Conservation (phyloP, 257 asterid species). For the Nemophila menziesii region DNA sequence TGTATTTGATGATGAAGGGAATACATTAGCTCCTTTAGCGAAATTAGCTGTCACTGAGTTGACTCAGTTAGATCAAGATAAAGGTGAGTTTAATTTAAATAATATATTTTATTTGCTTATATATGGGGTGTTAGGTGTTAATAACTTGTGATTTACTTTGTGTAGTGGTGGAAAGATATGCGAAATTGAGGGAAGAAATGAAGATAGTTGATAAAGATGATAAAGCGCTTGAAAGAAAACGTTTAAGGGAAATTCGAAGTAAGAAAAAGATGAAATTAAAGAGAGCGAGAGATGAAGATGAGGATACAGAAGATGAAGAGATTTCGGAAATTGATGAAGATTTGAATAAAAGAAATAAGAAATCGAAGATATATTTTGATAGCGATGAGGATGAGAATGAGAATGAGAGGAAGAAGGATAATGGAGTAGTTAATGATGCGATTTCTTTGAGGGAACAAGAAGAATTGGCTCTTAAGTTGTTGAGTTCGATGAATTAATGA, state of each 20-base stretch:
- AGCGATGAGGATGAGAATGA: slow-evolving; percentile 40
- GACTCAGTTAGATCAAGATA: slow-evolving; percentile 49
- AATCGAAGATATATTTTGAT: slow-evolving; percentile 43
- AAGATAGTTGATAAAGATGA: slow-evolving; percentile 67
- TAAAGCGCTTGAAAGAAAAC: slow-evolving; percentile 53
- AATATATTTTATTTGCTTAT: no score
- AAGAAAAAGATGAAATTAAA: slow-evolving; percentile 64
- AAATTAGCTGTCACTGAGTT: slow-evolving; percentile 46
- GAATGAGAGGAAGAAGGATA: slow-evolving; percentile 9
- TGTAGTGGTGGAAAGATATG: slow-evolving; percentile 60
- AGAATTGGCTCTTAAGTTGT: slow-evolving; percentile 67
- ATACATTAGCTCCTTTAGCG: slow-evolving; percentile 78
- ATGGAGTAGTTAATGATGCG: slow-evolving; percentile 11
- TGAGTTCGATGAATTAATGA: slow-evolving; percentile 65
- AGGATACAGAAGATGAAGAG: slow-evolving; percentile 25
- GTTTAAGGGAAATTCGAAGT: slow-evolving; percentile 61
- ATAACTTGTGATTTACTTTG: slow-evolving; percentile 3
- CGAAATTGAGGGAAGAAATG: slow-evolving; percentile 48
- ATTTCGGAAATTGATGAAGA: slow-evolving; percentile 32
- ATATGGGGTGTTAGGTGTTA: no score
- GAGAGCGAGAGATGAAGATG: slow-evolving; percentile 41
- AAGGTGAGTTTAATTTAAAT: slow-evolving; percentile 38
- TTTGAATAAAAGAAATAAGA: slow-evolving; percentile 23
- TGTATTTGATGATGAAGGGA: slow-evolving; percentile 93
- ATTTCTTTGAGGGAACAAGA: slow-evolving; percentile 77